Conservation (phyloP, 176 grass and related monocot species). For the Zoysia japonica region DNA sequence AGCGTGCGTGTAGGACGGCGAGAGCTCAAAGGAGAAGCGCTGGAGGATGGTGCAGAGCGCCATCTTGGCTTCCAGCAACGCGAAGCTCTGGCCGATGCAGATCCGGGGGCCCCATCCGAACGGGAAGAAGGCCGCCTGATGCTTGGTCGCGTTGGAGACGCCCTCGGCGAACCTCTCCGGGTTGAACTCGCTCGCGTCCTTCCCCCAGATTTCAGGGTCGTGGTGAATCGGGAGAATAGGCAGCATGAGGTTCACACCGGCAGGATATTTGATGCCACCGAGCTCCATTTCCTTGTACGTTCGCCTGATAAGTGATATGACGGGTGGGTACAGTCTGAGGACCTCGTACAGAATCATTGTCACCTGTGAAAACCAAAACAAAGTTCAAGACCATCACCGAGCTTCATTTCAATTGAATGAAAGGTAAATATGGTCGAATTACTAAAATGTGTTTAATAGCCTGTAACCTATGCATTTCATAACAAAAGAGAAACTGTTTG, state of each 20-base stretch:
- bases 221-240: slow-evolving; percentile 56
- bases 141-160: slow-evolving; percentile 55
- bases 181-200: slow-evolving; percentile 61
- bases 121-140: slow-evolving; percentile 58
- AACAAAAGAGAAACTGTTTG: background rate
- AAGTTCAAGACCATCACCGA: background rate
- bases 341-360: slow-evolving; percentile 74
- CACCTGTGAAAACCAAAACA: slow-evolving; percentile 40
- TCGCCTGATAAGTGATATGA: slow-evolving; percentile 22
- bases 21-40: slow-evolving; percentile 68
- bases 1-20: slow-evolving; percentile 58
- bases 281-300: slow-evolving; percentile 61
- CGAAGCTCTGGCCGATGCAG: slow-evolving; percentile 74
- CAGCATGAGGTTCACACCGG: slow-evolving; percentile 54
- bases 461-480: background rate
- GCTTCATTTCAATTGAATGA: too few species aligned
- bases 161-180: slow-evolving; percentile 67
- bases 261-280: slow-evolving; percentile 53
- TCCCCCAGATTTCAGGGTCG: slow-evolving; percentile 63
- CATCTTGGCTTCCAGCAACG: slow-evolving; percentile 68
- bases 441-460: background rate
- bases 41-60: slow-evolving; percentile 65
- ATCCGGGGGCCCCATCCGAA: slow-evolving; percentile 70
- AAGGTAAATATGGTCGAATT: background rate
- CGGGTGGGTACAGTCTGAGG: slow-evolving; percentile 63